phyloP scores from a whole-genome alignment of 176 grass and related monocot species.

The Phoenix roebelenii region DNA sequence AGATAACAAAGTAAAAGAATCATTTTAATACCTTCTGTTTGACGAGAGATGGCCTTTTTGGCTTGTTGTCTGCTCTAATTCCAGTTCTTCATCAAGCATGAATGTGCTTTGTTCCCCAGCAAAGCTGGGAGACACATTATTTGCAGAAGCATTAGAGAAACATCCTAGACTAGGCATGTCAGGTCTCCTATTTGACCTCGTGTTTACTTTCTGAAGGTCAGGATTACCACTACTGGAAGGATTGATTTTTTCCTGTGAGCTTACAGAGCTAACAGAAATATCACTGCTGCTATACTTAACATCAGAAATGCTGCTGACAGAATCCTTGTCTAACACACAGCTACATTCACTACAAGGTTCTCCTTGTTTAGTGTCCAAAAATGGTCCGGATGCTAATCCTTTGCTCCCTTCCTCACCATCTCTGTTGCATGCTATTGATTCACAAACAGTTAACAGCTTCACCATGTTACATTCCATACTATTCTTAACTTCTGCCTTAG shows the following conservation, averaged over 20 bases:
- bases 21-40: conserved; percentile 45
- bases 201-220: conserved; percentile 29
- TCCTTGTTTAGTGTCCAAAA: not conserved
- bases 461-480: conserved; percentile 10
- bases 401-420: not conserved
- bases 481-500: conserved; percentile 16
- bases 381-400: not conserved
- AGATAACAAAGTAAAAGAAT: no score
- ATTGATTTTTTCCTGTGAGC: conserved; percentile 23
- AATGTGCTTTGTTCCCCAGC: conserved; percentile 65
- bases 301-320: conserved; percentile 17
- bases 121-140: conserved; percentile 23
- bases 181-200: conserved; percentile 19
- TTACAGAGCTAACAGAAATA: conserved; percentile 14
- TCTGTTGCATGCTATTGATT: conserved; percentile 13
- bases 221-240: conserved; percentile 20
- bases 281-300: conserved; percentile 18
- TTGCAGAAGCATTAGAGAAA: conserved; percentile 24
- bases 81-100: conserved; percentile 78
- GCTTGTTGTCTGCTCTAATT: conserved; percentile 42
- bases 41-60: conserved; percentile 27
- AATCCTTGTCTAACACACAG: conserved; percentile 27
- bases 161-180: conserved; percentile 25
- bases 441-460: conserved; percentile 24
- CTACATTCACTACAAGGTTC: conserved; percentile 15